These are phyloP conservation scores for Uncinocarpus reesii DNA, from an alignment of 2,329 filamentous ascomycete species.

Conservation along the genomic window DNA sequence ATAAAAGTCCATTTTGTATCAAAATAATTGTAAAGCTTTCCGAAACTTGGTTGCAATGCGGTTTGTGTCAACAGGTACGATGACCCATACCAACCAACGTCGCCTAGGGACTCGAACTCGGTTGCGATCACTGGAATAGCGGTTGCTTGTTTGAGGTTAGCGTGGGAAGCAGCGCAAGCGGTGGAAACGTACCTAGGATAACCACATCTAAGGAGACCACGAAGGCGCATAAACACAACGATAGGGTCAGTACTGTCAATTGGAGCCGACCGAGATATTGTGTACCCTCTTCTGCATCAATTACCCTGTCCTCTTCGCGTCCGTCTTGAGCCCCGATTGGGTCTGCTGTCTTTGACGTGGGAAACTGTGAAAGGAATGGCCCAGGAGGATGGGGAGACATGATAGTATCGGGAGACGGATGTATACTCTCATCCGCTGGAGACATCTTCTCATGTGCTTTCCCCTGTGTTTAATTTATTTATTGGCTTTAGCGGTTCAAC, in stretches of 20 bases:
- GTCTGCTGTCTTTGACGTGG: not conserved
- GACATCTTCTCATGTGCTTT: not conserved
- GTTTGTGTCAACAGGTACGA: constrained; percentile 25
- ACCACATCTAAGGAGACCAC: constrained; percentile 8
- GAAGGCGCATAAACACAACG: constrained; percentile 7
- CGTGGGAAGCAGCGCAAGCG: not conserved
- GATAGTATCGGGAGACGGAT: not conserved
- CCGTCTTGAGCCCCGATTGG: not conserved
- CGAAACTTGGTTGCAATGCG: constrained; percentile 24
- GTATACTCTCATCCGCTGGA: not conserved
- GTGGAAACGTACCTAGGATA: constrained; percentile 6
- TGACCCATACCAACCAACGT: constrained; percentile 31
- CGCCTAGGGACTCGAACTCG: constrained; percentile 27
- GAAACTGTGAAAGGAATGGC: not conserved
- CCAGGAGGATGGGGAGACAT: not conserved
- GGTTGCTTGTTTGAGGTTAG: constrained; percentile 18
- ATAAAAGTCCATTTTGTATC: constrained; percentile 30
- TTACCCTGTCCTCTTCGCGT: not conserved
- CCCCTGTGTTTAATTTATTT: too few species aligned
- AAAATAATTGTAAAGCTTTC: constrained; percentile 36
- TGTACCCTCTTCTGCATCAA: not conserved
- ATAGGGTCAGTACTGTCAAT: constrained; percentile 2
- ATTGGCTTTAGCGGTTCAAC: too few species aligned
- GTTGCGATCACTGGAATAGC: constrained; percentile 29
- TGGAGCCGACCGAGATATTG: not conserved